Conservation (phyloP, 2,329 filamentous ascomycete genomes). For the Exutisphaerella laricina region DNA sequence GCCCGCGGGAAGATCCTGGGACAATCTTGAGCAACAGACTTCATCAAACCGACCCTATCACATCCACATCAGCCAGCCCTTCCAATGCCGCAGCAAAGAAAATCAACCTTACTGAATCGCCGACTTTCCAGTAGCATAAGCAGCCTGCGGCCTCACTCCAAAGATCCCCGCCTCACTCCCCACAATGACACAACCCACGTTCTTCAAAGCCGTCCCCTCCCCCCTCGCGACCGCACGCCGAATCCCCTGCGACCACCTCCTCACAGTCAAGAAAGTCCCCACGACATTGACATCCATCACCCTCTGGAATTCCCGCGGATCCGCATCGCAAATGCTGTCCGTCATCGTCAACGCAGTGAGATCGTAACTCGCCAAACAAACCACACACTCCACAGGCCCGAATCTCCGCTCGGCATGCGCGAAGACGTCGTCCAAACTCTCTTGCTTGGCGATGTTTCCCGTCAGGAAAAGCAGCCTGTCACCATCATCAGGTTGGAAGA, state of each 20-base stretch:
- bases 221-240: constrained; percentile 21
- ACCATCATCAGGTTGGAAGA: constrained; percentile 4
- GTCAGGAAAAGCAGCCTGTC: constrained; percentile 12
- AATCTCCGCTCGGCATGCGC: constrained; percentile 30
- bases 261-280: constrained; percentile 41
- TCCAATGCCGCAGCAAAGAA: no score
- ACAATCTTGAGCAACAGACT: constrained; percentile 39
- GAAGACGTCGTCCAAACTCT: constrained; percentile 33
- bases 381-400: constrained; percentile 38
- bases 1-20: constrained; percentile 35
- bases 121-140: constrained; percentile 43
- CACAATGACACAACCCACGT: constrained; percentile 42
- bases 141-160: constrained; percentile 40
- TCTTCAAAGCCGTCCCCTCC: constrained; percentile 19
- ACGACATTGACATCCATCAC: constrained; percentile 43
- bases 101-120: constrained; percentile 45
- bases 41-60: constrained; percentile 41
- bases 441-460: constrained; percentile 33
- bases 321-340: constrained; percentile 38
- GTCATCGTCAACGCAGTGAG: constrained; percentile 39
- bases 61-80: no score
- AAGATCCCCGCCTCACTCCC: constrained; percentile 44
- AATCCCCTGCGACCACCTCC: constrained; percentile 40
- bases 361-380: constrained; percentile 43
- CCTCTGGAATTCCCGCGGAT: constrained; percentile 35